These are phyloP conservation scores for Brasilioporus rufonigricans DNA, from an alignment of 768 basidiomycete genomes.

Conservation along the genomic window DNA sequence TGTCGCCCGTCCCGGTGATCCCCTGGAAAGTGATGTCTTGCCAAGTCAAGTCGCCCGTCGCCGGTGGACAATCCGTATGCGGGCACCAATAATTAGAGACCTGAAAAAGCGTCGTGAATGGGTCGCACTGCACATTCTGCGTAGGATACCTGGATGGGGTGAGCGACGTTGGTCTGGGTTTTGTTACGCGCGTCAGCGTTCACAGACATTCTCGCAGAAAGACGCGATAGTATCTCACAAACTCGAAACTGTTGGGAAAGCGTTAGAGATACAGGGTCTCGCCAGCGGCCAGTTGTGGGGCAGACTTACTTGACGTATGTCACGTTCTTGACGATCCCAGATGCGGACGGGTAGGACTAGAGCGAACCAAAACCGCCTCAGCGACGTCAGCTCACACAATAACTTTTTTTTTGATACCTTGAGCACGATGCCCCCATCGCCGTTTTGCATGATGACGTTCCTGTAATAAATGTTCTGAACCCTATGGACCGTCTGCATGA, in stretches of 20 bases:
- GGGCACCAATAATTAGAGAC: slow-evolving; percentile 12
- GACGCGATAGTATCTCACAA: too few species aligned
- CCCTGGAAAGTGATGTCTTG: slow-evolving; percentile 4
- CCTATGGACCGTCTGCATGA: not conserved
- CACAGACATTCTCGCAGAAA: too few species aligned
- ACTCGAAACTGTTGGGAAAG: not conserved
- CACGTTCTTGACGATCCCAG: slow-evolving; percentile 7
- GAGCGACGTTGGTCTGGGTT: not conserved
- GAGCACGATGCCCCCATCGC: slow-evolving; percentile 1
- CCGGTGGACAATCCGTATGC: not conserved
- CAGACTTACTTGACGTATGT: slow-evolving; percentile 13
- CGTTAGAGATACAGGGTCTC: not conserved
- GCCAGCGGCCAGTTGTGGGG: too few species aligned
- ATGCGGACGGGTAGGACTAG: slow-evolving; percentile 11
- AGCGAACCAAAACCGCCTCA: not conserved
- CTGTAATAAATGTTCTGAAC: slow-evolving; percentile 11
- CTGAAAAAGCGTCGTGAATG: not conserved
- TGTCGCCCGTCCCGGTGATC: slow-evolving; percentile 11
- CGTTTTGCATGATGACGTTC: not conserved
- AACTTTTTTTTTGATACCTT: slow-evolving; percentile 2
- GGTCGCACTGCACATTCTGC: too few species aligned
- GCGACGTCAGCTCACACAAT: not conserved
- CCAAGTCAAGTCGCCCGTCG: slow-evolving; percentile 9
- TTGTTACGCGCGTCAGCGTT: not conserved
- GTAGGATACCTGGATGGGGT: slow-evolving; percentile 12